phyloP scores from a whole-genome alignment of 345 rosid genomes.

The Moricandia arvensis region DNA sequence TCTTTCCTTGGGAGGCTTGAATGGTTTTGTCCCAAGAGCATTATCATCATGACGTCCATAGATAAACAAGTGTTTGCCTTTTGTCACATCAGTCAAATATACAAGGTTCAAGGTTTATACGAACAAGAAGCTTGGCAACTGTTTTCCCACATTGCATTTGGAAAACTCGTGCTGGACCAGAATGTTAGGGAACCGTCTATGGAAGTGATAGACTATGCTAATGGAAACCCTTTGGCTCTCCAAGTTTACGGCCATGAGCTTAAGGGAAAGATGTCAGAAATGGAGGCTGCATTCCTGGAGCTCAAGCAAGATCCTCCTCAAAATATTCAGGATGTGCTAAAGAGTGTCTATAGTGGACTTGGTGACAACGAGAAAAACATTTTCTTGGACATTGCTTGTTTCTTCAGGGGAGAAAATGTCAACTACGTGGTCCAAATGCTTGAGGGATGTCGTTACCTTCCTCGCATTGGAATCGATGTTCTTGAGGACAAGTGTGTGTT shows the following conservation, averaged over 20 bases:
- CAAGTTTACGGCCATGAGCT: background rate
- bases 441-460: constrained; percentile 27
- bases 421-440: constrained; percentile 13
- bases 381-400: constrained; percentile 29
- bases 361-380: constrained; percentile 6
- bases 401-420: constrained; percentile 8
- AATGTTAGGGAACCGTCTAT: background rate
- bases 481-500: constrained; percentile 36
- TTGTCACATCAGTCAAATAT: background rate
- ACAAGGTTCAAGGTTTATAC: background rate
- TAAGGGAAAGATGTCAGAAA: background rate
- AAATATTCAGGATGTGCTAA: background rate
- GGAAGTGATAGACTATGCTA: background rate
- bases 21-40: constrained; percentile 18
- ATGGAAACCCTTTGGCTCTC: constrained; percentile 39
- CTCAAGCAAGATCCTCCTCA: background rate
- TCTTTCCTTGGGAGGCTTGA: constrained; percentile 7
- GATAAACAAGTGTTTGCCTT: background rate
- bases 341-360: background rate
- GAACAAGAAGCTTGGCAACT: background rate
- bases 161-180: background rate
- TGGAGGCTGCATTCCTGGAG: background rate
- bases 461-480: constrained; percentile 25
- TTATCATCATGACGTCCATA: constrained; percentile 18
- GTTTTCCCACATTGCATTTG: background rate